Base-by-base conservation (phyloP, 139 green algal genomes). In the Chlorella sp. region DNA sequence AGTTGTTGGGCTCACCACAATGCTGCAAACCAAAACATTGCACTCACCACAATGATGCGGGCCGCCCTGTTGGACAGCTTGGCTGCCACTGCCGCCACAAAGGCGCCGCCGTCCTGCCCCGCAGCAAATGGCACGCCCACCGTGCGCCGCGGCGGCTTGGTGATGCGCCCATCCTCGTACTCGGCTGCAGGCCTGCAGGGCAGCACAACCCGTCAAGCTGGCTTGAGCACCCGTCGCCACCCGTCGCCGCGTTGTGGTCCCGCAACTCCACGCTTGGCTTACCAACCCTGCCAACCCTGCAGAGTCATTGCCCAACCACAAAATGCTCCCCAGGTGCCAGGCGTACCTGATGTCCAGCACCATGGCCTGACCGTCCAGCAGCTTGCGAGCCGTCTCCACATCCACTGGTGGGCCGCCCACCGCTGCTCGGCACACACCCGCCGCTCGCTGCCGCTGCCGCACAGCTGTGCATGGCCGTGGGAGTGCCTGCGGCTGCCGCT, bases 161-260 rank as follows among this genome's bases (percentile, higher is more conserved):
- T 90, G 80, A 90, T 89, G 46, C 84, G 87, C 2, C 76, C 48
- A 9, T 87, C 58, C 62, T 88, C 86, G 79, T 88, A 90, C 2
- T 78, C 81, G 26, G 34, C 72, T 24, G 80, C 48, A 28, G 81
- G 78, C 38, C 84, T 88, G 62, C 46, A 54, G 8, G 46, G 8
- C 8, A 8, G 46, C 11, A 54, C 8, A 54, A 11, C 46, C 8
- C n/a, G n/a, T n/a, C n/a, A n/a, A n/a, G n/a, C n/a, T n/a, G n/a
- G n/a, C n/a, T n/a, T n/a, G n/a, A n/a, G n/a, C n/a, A n/a, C n/a
- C n/a, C n/a, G n/a, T n/a, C n/a, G n/a, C n/a, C n/a, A n/a, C n/a
- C n/a, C n/a, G n/a, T n/a, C n/a, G n/a, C n/a, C n/a, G n/a, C n/a
- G n/a, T n/a, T n/a, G n/a, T n/a, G n/a, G n/a, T n/a, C n/a, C n/a